Base-by-base conservation (phyloP, 2,329 filamentous ascomycete species). In the Exophiala bonariae region DNA sequence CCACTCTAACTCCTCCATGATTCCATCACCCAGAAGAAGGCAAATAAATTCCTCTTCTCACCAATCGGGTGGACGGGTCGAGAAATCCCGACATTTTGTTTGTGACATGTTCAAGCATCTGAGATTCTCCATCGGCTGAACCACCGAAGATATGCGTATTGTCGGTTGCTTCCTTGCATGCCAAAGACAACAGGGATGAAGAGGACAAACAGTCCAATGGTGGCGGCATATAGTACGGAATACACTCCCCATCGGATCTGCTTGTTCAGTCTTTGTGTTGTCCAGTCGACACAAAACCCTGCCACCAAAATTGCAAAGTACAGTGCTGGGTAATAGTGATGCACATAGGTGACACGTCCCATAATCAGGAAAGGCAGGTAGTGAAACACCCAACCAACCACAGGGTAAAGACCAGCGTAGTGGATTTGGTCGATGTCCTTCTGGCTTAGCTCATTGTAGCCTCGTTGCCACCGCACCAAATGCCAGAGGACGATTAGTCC, bases 311-410 rank as follows among this genome's bases (percentile, higher is more conserved):
- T 96, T 61, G 93, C 91, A 68, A 97, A 99, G 76, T 97, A 99
- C 9, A 99, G 81, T 8, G 93, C 93, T 9, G 93, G 93, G 70
- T 97, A 99, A 77, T 99, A 99, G 75, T 99, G 93, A 70, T 99
- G 93, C 44, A 99, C 93, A 64, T 99, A 99, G 13, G 93, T 99
- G 52, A 99, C 93, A 78, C 93, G 89, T 9, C 90, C 93, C 95
- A 99, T 99, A 64, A 93, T 83, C 62, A 96, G 82, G 70, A 97
- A 99, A 1, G 93, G 93, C 54, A 96, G 73, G 68, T 96, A 99
- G 73, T 99, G 93, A 39, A 99, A 79, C 70, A 96, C 85, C 93
- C 93, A 99, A 54, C 93, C 93, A 45, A 93, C 79, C 47, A 92
- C 77, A 7, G 93, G 92, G 69, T 99, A 99, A 49, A 99, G 65